Evolutionary conservation across 805 yeast species (phyloP).

Genomic region (Schwanniomyces pseudopolymorphus): DNA sequence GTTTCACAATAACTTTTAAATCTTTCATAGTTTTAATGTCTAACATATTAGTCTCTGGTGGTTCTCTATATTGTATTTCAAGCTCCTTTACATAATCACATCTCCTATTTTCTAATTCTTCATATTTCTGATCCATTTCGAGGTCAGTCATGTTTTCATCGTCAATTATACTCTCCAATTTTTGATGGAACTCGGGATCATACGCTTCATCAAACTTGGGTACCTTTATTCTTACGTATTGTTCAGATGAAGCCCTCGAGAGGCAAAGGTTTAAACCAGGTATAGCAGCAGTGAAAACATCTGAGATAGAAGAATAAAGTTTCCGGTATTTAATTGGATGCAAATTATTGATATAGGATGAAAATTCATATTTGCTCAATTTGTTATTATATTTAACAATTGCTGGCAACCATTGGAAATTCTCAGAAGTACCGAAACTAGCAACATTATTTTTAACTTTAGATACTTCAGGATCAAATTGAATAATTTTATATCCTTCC

Average conservation of each 20-base stretch:
- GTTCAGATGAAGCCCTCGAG: constrained; percentile 19
- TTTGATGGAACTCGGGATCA: constrained; percentile 11
- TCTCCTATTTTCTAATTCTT: constrained; percentile 3
- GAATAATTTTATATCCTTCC: constrained; percentile 4
- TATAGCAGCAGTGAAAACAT: constrained; percentile 24
- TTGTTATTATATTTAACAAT: constrained; percentile 12
- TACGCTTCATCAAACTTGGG: constrained; percentile 14
- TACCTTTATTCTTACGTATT: constrained; percentile 13
- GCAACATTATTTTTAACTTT: constrained; percentile 12
- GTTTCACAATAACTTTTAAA: constrained; percentile 37
- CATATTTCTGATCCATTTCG: constrained; percentile 9
- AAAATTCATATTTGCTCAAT: constrained; percentile 16
- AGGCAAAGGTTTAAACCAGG: constrained; percentile 33
- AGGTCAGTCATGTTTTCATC: constrained; percentile 7
- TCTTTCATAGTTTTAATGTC: constrained; percentile 15
- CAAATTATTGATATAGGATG: constrained; percentile 41
- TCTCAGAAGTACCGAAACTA: constrained; percentile 16
- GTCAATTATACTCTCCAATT: constrained; percentile 5
- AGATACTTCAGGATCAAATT: constrained; percentile 9
- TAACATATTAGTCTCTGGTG: constrained; percentile 8
- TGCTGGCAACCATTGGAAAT: constrained; percentile 42
- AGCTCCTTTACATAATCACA: background rate
- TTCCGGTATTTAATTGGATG: constrained; percentile 27
- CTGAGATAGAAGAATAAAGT: constrained; percentile 29
- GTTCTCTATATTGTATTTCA: background rate